Base-by-base conservation (phyloP, 192 early-diverging fungal genomes). In the Coemansia sp. region DNA sequence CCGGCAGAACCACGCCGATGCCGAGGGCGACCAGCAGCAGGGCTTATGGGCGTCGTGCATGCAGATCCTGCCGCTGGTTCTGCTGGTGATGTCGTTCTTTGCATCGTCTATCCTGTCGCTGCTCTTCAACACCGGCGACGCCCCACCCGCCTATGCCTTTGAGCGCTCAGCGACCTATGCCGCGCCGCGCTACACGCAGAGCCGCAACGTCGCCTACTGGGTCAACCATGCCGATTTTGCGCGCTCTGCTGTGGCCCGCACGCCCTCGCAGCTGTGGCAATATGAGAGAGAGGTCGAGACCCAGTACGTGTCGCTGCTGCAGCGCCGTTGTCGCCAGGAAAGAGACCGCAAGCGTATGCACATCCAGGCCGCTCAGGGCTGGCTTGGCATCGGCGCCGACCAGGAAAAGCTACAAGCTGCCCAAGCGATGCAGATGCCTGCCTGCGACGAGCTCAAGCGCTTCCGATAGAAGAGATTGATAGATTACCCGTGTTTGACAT, bases 231-330 rank as follows among this genome's bases (percentile, higher is more conserved):
- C 58, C 29, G 82, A 87, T 47, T 84, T 86, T 67, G 61, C 65
- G 20, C 67, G 68, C 28, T 71, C 70, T 0, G 50, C 69, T 19
- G 11, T 71, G 9, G 69, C 55, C 15, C 36, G 71, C 62, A 30
- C 72, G 59, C 63, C 76, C 23, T 52, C 79, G 53, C 85, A 86
- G 61, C 59, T 92, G 29, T 64, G 74, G 17, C 66, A 84, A 55
- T 85, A 91, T 66, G 94, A 98, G 65, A 67, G 85, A 11, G 77
- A 84, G 2, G 85, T 98, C 37, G 91, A 95, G 72, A 40, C 61
- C 0, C 79, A 86, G 56, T 94, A 87, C 62, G 77, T 89, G 28
- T 82, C 83, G 31, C 82, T 71, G 27, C 74, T 95, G 59, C 86
- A 88, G 64, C 67, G 70, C 1, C 31, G 48, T 5, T 98, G 95